Percentiles rank a stretch among this genome's conserved stretches.
phyloP scores from a whole-genome alignment of 169 alveolate species.

The Eimeria necatrix region DNA sequence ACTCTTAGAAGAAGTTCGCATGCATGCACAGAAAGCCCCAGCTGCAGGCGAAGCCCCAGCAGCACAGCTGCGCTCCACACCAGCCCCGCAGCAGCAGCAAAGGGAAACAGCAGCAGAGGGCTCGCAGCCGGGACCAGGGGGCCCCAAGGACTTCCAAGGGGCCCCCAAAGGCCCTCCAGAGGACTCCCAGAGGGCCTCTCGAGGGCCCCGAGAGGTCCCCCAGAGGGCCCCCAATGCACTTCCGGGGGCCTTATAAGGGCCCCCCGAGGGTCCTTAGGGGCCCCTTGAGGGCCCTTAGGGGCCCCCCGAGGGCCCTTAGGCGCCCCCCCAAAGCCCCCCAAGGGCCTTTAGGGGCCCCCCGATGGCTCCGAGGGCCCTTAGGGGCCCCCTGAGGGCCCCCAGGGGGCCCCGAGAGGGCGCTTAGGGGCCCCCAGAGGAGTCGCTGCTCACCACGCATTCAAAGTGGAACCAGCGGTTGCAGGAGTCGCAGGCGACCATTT shows the following conservation, averaged over 20 bases:
- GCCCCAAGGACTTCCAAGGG: too few relatives aligned
- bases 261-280: background rate
- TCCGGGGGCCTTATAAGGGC: background rate
- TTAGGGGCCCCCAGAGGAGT: background rate
- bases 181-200: too few relatives aligned
- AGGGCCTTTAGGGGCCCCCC: background rate
- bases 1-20: background rate
- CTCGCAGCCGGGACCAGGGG: too few relatives aligned
- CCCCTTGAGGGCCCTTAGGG: background rate
- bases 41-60: background rate
- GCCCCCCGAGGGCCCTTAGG: too few relatives aligned
- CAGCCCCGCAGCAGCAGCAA: too few relatives aligned
- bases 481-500: slow-evolving; percentile 75
- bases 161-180: too few relatives aligned
- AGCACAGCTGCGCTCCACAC: too few relatives aligned
- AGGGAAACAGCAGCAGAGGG: too few relatives aligned
- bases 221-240: too few relatives aligned
- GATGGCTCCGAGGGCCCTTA: background rate
- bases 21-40: background rate
- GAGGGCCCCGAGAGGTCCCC: too few relatives aligned
- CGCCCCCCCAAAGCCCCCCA: too few relatives aligned
- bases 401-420: background rate
- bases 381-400: background rate
- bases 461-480: slow-evolving; percentile 77
- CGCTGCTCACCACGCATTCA: slow-evolving; percentile 69